phyloP scores from a whole-genome alignment of 1,139 yeast genomes.

The Saccharomycopsis phalli region DNA sequence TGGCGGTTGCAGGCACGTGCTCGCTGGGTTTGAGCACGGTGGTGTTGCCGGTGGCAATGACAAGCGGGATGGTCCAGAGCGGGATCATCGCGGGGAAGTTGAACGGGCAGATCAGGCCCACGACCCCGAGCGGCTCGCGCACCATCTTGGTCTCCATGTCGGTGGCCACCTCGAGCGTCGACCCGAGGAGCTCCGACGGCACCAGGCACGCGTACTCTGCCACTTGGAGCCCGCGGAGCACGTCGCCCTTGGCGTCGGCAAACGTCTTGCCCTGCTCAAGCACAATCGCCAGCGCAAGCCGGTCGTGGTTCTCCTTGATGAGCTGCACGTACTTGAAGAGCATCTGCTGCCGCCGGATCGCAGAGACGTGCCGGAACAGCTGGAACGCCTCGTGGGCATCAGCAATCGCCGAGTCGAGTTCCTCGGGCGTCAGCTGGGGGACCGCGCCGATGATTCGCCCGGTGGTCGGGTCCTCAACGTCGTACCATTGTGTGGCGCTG shows the following conservation, averaged over 20 bases:
- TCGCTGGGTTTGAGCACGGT: conserved; percentile 72
- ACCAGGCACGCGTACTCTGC: conserved; percentile 55
- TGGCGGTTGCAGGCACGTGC: conserved; percentile 72
- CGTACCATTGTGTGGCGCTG: conserved; percentile 53
- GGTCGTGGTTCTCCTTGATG: conserved; percentile 60
- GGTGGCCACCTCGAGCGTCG: conserved; percentile 56
- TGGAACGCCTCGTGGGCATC: conserved; percentile 57
- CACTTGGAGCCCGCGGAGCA: conserved; percentile 71
- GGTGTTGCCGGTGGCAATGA: conserved; percentile 72
- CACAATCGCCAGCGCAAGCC: conserved; percentile 63
- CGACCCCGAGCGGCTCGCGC: conserved; percentile 55
- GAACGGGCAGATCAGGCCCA: conserved; percentile 62
- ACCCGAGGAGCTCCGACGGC: conserved; percentile 58
- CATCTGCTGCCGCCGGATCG: conserved; percentile 66
- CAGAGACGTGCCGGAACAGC: conserved; percentile 48
- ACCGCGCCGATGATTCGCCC: conserved; percentile 57
- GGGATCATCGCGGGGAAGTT: conserved; percentile 87
- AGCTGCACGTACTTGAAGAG: conserved; percentile 66
- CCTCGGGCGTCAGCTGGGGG: conserved; percentile 64
- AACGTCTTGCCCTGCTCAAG: conserved; percentile 77
- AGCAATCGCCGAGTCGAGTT: conserved; percentile 58
- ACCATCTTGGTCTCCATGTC: conserved; percentile 79
- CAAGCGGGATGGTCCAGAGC: conserved; percentile 70
- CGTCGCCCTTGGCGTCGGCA: conserved; percentile 73
- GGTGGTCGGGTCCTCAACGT: conserved; percentile 72